Percentiles rank a stretch among this genome's conserved stretches.
These are phyloP conservation scores for Lichtheimia hyalospora DNA, from an alignment of 371 early-diverging fungal species.

Conservation along the genomic window DNA sequence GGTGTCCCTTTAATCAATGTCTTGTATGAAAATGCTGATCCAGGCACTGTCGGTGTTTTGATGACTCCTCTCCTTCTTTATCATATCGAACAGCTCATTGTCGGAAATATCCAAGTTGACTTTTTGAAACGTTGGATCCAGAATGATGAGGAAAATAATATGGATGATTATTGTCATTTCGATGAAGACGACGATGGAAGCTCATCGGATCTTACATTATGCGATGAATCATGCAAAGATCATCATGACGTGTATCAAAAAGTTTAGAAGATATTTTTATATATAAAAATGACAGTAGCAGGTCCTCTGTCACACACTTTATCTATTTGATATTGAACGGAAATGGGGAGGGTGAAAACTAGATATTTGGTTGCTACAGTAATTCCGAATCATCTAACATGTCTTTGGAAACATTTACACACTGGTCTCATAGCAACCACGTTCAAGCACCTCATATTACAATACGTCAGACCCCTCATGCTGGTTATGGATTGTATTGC, in stretches of 20 bases:
- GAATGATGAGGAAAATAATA: constrained; percentile 29
- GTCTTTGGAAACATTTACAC: constrained; percentile 12
- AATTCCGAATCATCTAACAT: too few relatives aligned
- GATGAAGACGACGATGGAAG: too few relatives aligned
- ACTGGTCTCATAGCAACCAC: constrained; percentile 32
- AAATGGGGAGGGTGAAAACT: too few relatives aligned
- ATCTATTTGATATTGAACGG: too few relatives aligned
- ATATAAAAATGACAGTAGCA: too few relatives aligned
- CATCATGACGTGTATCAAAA: too few relatives aligned
- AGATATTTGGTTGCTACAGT: too few relatives aligned
- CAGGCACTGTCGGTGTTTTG: constrained; percentile 51
- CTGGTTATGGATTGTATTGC: constrained; percentile 22
- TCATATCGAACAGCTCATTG: constrained; percentile 65
- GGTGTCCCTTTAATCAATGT: constrained; percentile 73
- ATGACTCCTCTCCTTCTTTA: constrained; percentile 64
- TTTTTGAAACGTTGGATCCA: constrained; percentile 54
- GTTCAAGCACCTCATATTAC: constrained; percentile 10
- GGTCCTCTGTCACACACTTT: too few relatives aligned
- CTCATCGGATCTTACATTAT: too few relatives aligned
- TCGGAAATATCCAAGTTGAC: constrained; percentile 58
- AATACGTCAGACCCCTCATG: constrained; percentile 21
- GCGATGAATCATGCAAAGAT: too few relatives aligned
- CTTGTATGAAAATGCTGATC: constrained; percentile 46
- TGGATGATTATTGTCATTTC: too few relatives aligned
- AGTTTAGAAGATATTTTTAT: too few relatives aligned